Conservation (phyloP, 495 filamentous ascomycete species). For the Neurospora terricola region DNA sequence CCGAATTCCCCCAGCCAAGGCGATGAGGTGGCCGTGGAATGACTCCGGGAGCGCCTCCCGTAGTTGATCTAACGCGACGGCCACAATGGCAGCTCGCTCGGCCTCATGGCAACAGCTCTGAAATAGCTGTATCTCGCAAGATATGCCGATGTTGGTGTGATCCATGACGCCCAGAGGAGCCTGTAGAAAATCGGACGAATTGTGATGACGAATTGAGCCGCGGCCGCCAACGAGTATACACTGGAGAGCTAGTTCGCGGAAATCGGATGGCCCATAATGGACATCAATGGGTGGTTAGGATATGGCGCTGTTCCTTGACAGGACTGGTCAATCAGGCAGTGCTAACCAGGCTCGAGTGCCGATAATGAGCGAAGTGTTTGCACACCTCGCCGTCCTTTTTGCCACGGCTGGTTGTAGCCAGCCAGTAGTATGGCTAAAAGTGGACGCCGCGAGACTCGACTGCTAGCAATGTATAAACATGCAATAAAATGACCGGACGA, state of each 20-base stretch:
- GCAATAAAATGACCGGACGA: neutral
- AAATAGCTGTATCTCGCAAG: conserved; percentile 27
- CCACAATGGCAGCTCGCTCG: conserved; percentile 31
- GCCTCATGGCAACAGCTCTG: conserved; percentile 38
- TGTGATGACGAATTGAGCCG: neutral
- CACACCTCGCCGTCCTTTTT: neutral
- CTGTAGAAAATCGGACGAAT: neutral
- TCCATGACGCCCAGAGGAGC: conserved; percentile 12
- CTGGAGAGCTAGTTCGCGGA: neutral
- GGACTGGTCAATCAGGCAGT: neutral
- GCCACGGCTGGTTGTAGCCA: neutral
- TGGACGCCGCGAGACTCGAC: neutral
- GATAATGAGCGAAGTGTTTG: neutral
- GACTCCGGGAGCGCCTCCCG: conserved; percentile 27
- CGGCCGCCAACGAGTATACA: neutral
- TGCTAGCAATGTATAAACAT: neutral
- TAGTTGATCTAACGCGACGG: conserved; percentile 30
- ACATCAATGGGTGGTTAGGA: neutral
- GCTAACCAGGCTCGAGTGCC: neutral
- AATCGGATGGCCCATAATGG: conserved; percentile 8
- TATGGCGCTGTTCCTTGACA: conserved; percentile 1
- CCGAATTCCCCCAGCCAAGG: conserved; percentile 32
- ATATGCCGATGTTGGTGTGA: conserved; percentile 1
- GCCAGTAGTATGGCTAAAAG: neutral
- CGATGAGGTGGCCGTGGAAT: conserved; percentile 32